Percentiles rank a stretch among this genome's conserved stretches.
Evolutionary conservation across 1,284 basidiomycete genomes (phyloP).

Genomic region (Limonomyces culmigenus): DNA sequence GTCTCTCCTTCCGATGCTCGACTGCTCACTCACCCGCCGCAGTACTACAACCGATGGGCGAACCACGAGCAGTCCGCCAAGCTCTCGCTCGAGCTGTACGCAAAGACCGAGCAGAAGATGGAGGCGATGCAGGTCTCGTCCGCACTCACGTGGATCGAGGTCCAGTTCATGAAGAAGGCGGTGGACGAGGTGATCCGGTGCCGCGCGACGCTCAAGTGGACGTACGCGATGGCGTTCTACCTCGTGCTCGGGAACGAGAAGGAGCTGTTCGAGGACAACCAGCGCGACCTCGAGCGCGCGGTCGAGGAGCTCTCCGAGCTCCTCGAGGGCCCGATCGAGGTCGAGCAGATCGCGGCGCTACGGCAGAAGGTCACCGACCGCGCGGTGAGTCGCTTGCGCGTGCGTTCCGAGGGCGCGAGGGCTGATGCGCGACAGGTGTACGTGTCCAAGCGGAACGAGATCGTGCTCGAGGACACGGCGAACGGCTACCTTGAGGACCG

Average conservation of each 20-base stretch:
- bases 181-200: slow-evolving; percentile 38
- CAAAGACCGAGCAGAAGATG: slow-evolving; percentile 37
- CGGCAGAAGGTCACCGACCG: slow-evolving; percentile 42
- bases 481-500: too few species aligned
- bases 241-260: slow-evolving; percentile 45
- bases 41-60: slow-evolving; percentile 48
- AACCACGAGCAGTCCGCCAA: slow-evolving; percentile 55
- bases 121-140: slow-evolving; percentile 49
- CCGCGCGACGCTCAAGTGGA: slow-evolving; percentile 52
- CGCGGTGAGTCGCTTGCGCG: slow-evolving; percentile 22
- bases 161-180: slow-evolving; percentile 46
- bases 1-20: background rate
- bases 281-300: slow-evolving; percentile 43
- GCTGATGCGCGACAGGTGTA: slow-evolving; percentile 5
- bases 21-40: slow-evolving; percentile 36
- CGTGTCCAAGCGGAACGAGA: slow-evolving; percentile 29
- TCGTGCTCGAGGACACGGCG: slow-evolving; percentile 35
- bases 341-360: slow-evolving; percentile 32
- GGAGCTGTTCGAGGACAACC: slow-evolving; percentile 48
- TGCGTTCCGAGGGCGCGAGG: background rate
- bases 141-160: slow-evolving; percentile 8
- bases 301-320: slow-evolving; percentile 47
- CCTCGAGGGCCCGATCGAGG: slow-evolving; percentile 41
- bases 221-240: slow-evolving; percentile 58
- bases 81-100: slow-evolving; percentile 43